These are phyloP conservation scores for Wallacemonas sp. DNA, from an alignment of 208 protist species.

Conservation along the genomic window DNA sequence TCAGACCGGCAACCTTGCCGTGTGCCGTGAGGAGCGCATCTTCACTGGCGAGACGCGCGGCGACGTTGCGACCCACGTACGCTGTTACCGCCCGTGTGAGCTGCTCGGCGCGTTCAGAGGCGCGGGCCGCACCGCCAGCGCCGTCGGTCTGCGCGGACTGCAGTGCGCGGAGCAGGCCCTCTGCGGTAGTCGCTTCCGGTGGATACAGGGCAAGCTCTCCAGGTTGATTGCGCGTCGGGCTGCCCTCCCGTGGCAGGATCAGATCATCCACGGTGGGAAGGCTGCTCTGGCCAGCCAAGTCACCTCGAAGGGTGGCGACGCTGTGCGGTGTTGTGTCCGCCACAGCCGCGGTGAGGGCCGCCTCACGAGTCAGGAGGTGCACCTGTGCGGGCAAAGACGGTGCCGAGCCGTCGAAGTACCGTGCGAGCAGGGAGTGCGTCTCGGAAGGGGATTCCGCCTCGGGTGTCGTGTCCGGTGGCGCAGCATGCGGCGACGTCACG, in stretches of 20 bases:
- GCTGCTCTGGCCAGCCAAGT: not conserved
- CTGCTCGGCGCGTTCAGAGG: not conserved
- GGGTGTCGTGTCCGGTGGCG: too few species aligned
- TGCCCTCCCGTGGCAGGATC: conserved; percentile 3
- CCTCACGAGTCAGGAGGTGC: not conserved
- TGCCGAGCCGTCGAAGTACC: not conserved
- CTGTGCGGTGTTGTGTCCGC: not conserved
- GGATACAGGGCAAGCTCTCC: not conserved
- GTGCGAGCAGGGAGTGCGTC: not conserved
- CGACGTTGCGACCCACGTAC: not conserved
- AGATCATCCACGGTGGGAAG: not conserved
- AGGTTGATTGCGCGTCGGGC: not conserved
- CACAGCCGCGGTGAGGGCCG: not conserved
- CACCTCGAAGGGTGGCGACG: not conserved
- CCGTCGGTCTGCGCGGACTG: too few species aligned
- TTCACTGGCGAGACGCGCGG: conserved; percentile 16
- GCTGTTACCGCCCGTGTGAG: not conserved
- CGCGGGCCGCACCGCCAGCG: not conserved
- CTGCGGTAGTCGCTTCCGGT: not conserved
- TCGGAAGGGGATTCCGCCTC: not conserved
- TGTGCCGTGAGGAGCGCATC: conserved; percentile 27
- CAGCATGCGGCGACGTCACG: too few species aligned
- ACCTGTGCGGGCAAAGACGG: not conserved
- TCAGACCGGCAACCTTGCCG: conserved; percentile 24
- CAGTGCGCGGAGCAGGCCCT: not conserved